Conservation (phyloP, 495 filamentous ascomycete genomes). For the Penicillium cinerascens region DNA sequence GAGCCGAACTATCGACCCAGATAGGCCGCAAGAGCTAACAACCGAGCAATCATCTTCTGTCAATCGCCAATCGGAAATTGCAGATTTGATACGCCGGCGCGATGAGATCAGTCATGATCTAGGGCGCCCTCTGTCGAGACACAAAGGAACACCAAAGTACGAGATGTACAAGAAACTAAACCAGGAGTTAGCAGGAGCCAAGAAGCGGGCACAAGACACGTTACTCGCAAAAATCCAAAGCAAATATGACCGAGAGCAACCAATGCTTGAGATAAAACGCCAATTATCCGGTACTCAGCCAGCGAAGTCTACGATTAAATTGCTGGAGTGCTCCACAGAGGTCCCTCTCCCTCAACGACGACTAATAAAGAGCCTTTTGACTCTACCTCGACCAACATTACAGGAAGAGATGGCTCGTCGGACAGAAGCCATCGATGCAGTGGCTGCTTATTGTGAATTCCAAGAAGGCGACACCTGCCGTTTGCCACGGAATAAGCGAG, state of each 20-base stretch:
- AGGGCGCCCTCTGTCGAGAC: conserved; percentile 13
- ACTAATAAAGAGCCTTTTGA: conserved; percentile 31
- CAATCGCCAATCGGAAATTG: conserved; percentile 22
- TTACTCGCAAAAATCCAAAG: conserved; percentile 27
- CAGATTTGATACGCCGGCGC: conserved; percentile 17
- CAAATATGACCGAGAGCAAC: conserved; percentile 27
- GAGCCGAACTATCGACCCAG: conserved; percentile 31
- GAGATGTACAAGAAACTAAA: conserved; percentile 24
- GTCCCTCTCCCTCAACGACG: conserved; percentile 24
- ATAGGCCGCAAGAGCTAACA: conserved; percentile 28
- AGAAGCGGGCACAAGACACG: conserved; percentile 19
- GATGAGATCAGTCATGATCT: conserved; percentile 19
- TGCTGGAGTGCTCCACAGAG: conserved; percentile 17
- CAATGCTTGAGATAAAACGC: conserved; percentile 25
- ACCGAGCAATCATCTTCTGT: conserved; percentile 26
- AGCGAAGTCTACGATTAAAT: conserved; percentile 8
- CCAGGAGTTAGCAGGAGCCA: conserved; percentile 14
- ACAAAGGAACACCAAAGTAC: conserved; percentile 22
- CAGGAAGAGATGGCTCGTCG: conserved; percentile 30
- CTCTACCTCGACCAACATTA: conserved; percentile 26
- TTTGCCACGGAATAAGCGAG: conserved; percentile 20
- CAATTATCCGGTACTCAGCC: conserved; percentile 18
- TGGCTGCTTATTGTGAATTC: conserved; percentile 32
- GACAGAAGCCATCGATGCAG: conserved; percentile 30
- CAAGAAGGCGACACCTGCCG: conserved; percentile 26